Conservation (phyloP, 148 eudicot species). For the Rhododendron henanense region DNA sequence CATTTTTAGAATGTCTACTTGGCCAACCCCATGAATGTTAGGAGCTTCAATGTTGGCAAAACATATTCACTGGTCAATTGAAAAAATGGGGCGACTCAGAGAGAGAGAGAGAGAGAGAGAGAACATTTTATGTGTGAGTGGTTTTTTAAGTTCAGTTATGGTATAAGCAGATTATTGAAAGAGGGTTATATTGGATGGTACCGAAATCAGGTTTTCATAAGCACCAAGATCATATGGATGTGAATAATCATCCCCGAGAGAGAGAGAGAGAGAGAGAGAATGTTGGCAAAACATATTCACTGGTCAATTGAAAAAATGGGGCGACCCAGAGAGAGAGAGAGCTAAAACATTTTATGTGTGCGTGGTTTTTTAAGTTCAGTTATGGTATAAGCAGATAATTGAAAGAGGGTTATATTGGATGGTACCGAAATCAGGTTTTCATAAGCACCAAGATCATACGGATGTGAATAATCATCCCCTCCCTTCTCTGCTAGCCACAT, state of each 20-base stretch:
- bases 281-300: neutral
- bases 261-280: too few relatives aligned
- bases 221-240: conserved; percentile 95
- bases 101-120: too few relatives aligned
- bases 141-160: neutral
- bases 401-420: neutral
- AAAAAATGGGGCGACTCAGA: neutral
- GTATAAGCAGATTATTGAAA: neutral
- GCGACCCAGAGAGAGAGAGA: neutral
- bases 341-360: neutral
- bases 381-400: neutral
- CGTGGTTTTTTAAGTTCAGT: neutral
- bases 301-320: neutral
- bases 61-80: neutral
- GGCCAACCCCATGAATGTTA: neutral
- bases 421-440: conserved; percentile 67
- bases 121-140: neutral
- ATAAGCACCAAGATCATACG: conserved; percentile 85
- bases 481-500: conserved; percentile 99
- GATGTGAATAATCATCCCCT: conserved; percentile 83
- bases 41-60: neutral
- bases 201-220: conserved; percentile 67
- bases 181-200: conserved; percentile 14
- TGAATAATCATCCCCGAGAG: conserved; percentile 58
- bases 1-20: neutral